These are phyloP conservation scores for Coleophoma cylindrospora DNA, from an alignment of 2,329 filamentous ascomycete species.

Conservation along the genomic window DNA sequence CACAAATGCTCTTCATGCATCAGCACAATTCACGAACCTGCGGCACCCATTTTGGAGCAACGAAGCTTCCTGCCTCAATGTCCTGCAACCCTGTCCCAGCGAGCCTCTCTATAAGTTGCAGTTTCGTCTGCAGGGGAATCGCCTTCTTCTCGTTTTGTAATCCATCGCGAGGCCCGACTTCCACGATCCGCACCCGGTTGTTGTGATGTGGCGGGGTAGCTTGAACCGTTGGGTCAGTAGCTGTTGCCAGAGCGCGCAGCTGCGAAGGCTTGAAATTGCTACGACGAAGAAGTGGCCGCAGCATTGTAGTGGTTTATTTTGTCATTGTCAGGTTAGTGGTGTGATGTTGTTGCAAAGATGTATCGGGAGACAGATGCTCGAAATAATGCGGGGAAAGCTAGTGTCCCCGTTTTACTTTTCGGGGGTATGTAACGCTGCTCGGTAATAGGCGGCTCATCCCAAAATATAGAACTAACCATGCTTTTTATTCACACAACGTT, in stretches of 20 bases:
- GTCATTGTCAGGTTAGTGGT: too few species aligned
- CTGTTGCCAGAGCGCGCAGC: slow-evolving; percentile 16
- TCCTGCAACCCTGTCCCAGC: slow-evolving; percentile 62
- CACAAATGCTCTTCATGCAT: not conserved
- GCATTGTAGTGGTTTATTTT: too few species aligned
- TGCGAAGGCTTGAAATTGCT: slow-evolving; percentile 2
- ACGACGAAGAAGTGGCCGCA: slow-evolving; percentile 12
- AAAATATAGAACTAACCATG: too few species aligned
- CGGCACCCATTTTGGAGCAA: slow-evolving; percentile 79
- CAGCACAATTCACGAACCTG: slow-evolving; percentile 46
- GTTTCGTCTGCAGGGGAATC: slow-evolving; percentile 68
- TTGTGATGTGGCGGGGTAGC: slow-evolving; percentile 5
- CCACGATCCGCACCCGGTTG: slow-evolving; percentile 58
- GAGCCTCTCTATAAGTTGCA: slow-evolving; percentile 68
- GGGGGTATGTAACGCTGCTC: too few species aligned
- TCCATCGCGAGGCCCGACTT: slow-evolving; percentile 83
- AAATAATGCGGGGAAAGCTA: too few species aligned
- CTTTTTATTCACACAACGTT: too few species aligned
- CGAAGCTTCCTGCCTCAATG: slow-evolving; percentile 80
- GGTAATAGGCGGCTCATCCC: too few species aligned
- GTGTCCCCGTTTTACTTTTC: too few species aligned
- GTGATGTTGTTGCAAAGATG: too few species aligned
- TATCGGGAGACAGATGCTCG: too few species aligned
- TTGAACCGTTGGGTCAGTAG: slow-evolving; percentile 9
- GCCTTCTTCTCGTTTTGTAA: slow-evolving; percentile 76